Evolutionary conservation across 2,329 filamentous ascomycete species (phyloP).

Genomic region (Sporothrix schenckii): DNA sequence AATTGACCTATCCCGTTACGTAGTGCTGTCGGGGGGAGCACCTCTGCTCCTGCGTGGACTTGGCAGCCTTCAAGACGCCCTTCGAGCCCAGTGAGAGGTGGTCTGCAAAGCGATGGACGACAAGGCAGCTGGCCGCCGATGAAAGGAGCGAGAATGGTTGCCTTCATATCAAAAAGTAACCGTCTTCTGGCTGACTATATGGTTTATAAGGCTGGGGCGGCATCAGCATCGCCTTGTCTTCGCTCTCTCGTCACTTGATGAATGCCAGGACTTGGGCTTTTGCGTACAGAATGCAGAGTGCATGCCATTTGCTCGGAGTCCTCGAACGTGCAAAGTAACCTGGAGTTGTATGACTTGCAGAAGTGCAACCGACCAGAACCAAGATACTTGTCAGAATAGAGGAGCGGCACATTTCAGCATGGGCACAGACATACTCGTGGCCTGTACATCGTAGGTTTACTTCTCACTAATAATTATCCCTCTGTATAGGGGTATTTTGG

Average conservation of each 20-base stretch:
- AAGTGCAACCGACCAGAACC: not conserved
- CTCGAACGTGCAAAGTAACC: too few relatives aligned
- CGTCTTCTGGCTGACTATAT: not conserved
- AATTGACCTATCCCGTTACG: not conserved
- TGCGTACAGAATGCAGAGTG: too few relatives aligned
- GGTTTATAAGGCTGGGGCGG: not conserved
- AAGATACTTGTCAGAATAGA: not conserved
- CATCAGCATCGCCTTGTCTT: not conserved
- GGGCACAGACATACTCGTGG: not conserved
- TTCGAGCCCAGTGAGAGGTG: too few relatives aligned
- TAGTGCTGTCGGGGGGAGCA: not conserved
- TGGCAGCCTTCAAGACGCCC: not conserved
- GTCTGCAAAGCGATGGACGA: not conserved
- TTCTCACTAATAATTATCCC: not conserved
- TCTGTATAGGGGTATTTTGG: not conserved
- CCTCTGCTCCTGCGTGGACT: not conserved
- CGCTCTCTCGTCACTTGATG: not conserved
- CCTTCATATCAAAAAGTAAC: not conserved
- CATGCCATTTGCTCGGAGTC: too few relatives aligned
- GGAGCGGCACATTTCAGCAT: not conserved
- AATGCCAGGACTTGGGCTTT: too few relatives aligned
- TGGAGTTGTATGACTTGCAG: not conserved
- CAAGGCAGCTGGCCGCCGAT: not conserved
- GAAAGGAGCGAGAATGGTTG: not conserved
- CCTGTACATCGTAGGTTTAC: not conserved